phyloP scores from a whole-genome alignment of 2,329 filamentous ascomycete genomes.

The Graphilbum sp. region DNA sequence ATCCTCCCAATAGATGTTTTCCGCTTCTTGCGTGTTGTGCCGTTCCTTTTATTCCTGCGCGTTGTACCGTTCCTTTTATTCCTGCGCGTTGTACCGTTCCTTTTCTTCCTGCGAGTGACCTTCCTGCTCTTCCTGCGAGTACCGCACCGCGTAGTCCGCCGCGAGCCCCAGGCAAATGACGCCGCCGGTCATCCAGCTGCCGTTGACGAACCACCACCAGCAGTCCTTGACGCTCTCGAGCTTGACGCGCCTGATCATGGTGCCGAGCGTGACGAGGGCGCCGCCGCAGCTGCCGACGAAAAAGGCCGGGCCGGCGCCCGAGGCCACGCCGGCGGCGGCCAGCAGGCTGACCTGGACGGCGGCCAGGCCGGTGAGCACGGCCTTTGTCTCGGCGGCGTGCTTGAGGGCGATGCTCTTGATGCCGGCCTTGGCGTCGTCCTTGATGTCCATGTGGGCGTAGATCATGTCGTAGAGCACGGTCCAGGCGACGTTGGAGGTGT shows the following conservation, averaged over 20 bases:
- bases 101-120: no score
- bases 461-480: constrained; percentile 86
- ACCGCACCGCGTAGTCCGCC: constrained; percentile 40
- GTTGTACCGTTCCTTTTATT: no score
- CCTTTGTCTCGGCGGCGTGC: constrained; percentile 62
- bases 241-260: constrained; percentile 53
- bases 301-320: constrained; percentile 52
- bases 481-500: constrained; percentile 69
- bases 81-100: no score
- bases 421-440: constrained; percentile 69
- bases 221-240: constrained; percentile 50
- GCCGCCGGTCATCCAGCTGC: constrained; percentile 52
- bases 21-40: no score
- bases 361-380: constrained; percentile 55
- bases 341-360: constrained; percentile 53
- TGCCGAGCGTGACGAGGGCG: constrained; percentile 39
- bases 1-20: no score
- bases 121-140: constrained; percentile 17
- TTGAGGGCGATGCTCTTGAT: constrained; percentile 79
- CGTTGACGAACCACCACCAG: constrained; percentile 65
- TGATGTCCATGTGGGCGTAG: constrained; percentile 83
- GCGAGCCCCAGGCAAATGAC: constrained; percentile 41
- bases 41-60: no score
- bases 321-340: constrained; percentile 49
- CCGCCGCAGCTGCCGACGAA: constrained; percentile 52